Conservation (phyloP, 305 asterid species). For the Rubia peregrina region DNA sequence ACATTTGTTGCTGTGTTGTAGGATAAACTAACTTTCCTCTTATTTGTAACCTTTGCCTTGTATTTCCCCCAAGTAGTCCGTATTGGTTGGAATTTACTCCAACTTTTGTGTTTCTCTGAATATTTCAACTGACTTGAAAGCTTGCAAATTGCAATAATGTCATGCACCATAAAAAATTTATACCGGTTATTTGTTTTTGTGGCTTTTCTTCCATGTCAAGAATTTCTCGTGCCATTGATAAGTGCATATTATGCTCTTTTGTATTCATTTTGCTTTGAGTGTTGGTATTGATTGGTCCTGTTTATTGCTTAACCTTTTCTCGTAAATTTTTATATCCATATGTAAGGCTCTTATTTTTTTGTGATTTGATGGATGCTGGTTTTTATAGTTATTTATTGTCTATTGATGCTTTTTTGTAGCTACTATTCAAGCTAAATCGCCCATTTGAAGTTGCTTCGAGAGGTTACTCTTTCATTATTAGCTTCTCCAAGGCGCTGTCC, state of each 20-base stretch:
- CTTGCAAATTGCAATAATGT: neutral
- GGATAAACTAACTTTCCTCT: conserved; percentile 13
- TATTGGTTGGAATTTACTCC: neutral
- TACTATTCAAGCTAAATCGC: conserved; percentile 78
- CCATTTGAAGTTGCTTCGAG: conserved; percentile 96
- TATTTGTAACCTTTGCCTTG: neutral
- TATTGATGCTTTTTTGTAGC: conserved; percentile 39
- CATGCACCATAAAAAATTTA: neutral
- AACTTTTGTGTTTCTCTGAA: neutral
- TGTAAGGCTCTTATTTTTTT: conserved; percentile 18
- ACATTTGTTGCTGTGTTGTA: conserved; percentile 21
- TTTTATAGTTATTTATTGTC: conserved; percentile 21
- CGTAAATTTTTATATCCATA: conserved; percentile 8
- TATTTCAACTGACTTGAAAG: neutral
- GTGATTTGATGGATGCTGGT: conserved; percentile 12
- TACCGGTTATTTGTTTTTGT: neutral
- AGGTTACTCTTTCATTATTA: conserved; percentile 89
- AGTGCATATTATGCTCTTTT: neutral
- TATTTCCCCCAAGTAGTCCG: neutral
- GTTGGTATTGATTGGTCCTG: neutral
- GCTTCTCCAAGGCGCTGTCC: conserved; percentile 87
- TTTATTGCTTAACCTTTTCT: conserved; percentile 5
- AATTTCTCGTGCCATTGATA: neutral
- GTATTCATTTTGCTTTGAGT: neutral
- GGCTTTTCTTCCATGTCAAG: neutral